Conservation (phyloP, 2,329 filamentous ascomycete species). For the Diplodia seriata region DNA sequence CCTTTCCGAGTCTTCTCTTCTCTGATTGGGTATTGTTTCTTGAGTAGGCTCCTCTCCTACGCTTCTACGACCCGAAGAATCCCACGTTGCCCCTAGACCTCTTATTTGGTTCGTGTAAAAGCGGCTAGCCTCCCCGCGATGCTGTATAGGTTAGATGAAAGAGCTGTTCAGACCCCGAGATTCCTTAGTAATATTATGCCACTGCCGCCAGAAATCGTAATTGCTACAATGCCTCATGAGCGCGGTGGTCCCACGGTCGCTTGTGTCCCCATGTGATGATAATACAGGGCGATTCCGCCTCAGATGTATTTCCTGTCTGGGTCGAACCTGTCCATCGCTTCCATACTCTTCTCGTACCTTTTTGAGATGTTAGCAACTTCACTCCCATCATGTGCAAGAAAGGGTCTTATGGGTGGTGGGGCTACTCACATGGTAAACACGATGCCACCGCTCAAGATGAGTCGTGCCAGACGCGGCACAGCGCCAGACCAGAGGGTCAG, state of each 20-base stretch:
- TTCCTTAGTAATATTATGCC: neutral
- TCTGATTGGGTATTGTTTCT: conserved; percentile 10
- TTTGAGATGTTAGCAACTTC: neutral
- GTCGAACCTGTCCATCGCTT: conserved; percentile 79
- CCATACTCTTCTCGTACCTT: conserved; percentile 93
- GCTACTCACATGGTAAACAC: conserved; percentile 94
- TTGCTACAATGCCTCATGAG: neutral
- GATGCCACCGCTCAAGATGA: conserved; percentile 93
- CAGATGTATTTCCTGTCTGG: conserved; percentile 84
- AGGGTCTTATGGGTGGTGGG: conserved; percentile 63
- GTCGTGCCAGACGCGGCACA: conserved; percentile 78
- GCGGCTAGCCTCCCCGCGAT: neutral
- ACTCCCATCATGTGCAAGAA: neutral
- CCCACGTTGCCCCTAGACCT: neutral
- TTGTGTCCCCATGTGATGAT: neutral
- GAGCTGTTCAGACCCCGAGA: neutral
- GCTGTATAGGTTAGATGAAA: neutral
- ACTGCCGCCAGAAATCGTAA: neutral
- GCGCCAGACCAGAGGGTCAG: conserved; percentile 95
- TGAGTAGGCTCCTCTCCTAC: neutral
- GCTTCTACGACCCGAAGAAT: neutral
- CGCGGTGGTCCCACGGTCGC: neutral
- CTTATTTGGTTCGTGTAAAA: neutral
- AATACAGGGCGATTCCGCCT: neutral
- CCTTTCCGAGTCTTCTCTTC: neutral